Conservation (phyloP, 768 basidiomycete species). For the Chlorophyllum brunneum region DNA sequence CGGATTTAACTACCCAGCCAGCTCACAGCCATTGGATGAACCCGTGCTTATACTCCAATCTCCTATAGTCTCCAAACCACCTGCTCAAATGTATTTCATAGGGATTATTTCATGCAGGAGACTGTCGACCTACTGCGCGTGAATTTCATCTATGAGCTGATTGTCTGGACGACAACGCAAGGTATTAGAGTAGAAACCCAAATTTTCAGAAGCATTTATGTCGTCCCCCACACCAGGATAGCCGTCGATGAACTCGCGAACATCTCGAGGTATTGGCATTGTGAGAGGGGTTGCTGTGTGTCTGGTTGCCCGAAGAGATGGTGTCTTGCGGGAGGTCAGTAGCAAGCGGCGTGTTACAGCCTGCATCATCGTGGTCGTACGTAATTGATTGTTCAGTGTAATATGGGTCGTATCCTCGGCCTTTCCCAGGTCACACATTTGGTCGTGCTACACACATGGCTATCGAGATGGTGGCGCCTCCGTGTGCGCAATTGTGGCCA, state of each 20-base stretch:
- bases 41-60: constrained; percentile 64
- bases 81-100: constrained; percentile 27
- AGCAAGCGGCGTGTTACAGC: not conserved
- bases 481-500: no score
- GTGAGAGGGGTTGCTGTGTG: not conserved
- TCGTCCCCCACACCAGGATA: constrained; percentile 48
- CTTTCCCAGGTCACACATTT: no score
- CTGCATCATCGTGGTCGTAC: not conserved
- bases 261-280: constrained; percentile 50
- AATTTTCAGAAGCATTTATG: constrained; percentile 38
- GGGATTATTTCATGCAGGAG: not conserved
- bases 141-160: constrained; percentile 58
- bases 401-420: no score
- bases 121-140: constrained; percentile 39
- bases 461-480: no score
- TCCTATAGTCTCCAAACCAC: constrained; percentile 60
- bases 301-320: not conserved
- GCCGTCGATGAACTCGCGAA: constrained; percentile 51
- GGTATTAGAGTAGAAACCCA: constrained; percentile 58
- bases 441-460: no score
- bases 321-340: not conserved
- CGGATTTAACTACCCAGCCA: not conserved
- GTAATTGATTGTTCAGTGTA: not conserved
- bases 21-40: constrained; percentile 81
- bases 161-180: constrained; percentile 58